Base-by-base conservation (phyloP, 495 filamentous ascomycete genomes). In the Aspergillus kassunensis region DNA sequence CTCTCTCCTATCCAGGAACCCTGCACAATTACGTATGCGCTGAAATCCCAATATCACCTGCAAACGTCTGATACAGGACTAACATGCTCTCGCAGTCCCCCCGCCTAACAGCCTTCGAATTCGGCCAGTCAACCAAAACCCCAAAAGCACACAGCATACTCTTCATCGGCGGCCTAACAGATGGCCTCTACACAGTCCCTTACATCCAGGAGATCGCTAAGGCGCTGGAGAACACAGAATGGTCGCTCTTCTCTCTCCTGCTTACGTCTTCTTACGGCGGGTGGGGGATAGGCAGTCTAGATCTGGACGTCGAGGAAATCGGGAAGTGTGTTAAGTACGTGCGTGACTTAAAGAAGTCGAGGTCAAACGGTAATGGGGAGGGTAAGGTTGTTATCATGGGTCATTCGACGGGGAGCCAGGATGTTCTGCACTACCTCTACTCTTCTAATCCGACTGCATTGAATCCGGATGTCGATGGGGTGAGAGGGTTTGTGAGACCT, bases 321-420 rank as follows among this genome's bases (percentile, higher is more conserved):
- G 78, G 74, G 0, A 68, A 80, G 18, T 78, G 87, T 44, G 86
- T 96, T n/a, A 62, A 73, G 16, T 91, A 91, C 61, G 80, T 96
- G 43, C 74, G 74, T 3, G 59, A 63, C 4, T 30, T 53, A n/a
- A 52, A 52, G 40, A 11, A 43, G 19, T 19, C 13, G 1, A n/a
- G 63, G 20, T 19, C 34, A 20, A 12, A 24, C 43, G 29, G 60
- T 51, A 71, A 69, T 36, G 57, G 54, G 1, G 42, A 57, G 44
- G 10, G 37, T 10, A 89, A 85, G 61, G 72, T 96, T n/a, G 85
- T 92, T 8, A 64, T 97, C 10, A 82, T 98, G 79, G 93, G 93
- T 9, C 90, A 95, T 56, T 91, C 86, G 2, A 89, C 86, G 0
- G 93, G 93, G 2, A 90, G 87, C 53, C 93, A 96, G 71, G 90